Percentiles rank a stretch among this genome's conserved stretches.
These are phyloP conservation scores for Magnolia sinica DNA, from an alignment of 164 flowering plant genomes.

Conservation along the genomic window DNA sequence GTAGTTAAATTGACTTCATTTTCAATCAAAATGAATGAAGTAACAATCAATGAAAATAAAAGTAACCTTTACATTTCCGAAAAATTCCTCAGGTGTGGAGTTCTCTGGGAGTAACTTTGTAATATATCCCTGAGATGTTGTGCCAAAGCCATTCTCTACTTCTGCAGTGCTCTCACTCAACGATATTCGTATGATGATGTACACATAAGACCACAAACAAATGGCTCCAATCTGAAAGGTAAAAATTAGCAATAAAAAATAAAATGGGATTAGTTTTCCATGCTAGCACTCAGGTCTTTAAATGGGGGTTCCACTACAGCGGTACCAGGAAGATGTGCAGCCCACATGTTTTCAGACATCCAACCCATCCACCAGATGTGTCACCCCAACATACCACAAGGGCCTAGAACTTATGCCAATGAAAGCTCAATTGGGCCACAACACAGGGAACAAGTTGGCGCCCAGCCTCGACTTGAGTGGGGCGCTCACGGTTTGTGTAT, in stretches of 20 bases:
- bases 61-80: conserved; percentile 20
- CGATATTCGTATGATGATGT: conserved; percentile 48
- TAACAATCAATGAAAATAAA: not conserved
- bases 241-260: not conserved
- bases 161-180: conserved; percentile 21
- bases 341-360: no score
- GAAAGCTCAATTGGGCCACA: no score
- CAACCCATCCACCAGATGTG: no score
- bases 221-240: conserved; percentile 59
- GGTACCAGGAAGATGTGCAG: no score
- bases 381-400: no score
- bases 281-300: no score
- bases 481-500: no score
- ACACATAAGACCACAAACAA: conserved; percentile 69
- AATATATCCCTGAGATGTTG: conserved; percentile 11
- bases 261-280: not conserved
- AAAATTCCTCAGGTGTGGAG: conserved; percentile 15
- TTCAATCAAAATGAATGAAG: not conserved
- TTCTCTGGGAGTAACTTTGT: conserved; percentile 13
- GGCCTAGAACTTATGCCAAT: no score
- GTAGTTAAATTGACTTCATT: not conserved
- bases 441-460: no score
- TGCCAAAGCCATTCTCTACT: conserved; percentile 3
- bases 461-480: no score
- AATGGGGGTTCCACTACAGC: no score